Evolutionary conservation across 371 early-diverging fungal genomes (phyloP).

Genomic region (Apophysomyces trapeziformis): DNA sequence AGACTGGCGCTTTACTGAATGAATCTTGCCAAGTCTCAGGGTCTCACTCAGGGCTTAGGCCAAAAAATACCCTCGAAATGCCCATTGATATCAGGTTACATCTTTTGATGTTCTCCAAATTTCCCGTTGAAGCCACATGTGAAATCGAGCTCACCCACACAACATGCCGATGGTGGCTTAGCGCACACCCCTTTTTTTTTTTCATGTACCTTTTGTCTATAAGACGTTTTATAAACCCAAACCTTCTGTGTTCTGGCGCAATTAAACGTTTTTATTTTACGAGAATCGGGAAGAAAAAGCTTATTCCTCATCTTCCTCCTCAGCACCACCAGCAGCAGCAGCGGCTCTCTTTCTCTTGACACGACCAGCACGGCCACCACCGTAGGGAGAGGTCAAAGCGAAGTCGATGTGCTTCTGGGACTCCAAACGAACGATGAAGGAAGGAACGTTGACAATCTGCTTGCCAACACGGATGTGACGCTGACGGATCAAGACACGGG

Average conservation of each 20-base stretch:
- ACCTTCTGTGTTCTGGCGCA: not conserved
- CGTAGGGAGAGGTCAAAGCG: constrained; percentile 96
- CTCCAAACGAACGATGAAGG: constrained; percentile 92
- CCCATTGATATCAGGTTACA: not conserved
- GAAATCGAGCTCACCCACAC: no score
- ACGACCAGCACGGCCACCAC: constrained; percentile 99
- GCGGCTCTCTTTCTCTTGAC: constrained; percentile 92
- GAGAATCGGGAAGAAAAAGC: not conserved
- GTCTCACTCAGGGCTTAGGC: no score
- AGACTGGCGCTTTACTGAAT: no score
- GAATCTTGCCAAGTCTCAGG: no score
- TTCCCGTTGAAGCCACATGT: no score
- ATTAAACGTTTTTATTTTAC: not conserved
- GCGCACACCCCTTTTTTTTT: not conserved
- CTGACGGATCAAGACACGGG: constrained; percentile 98
- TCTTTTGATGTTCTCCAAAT: not conserved
- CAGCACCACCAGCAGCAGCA: constrained; percentile 67
- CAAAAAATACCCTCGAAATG: not conserved
- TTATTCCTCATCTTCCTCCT: constrained; percentile 51
- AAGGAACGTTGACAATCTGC: constrained; percentile 97
- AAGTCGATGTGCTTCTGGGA: constrained; percentile 99
- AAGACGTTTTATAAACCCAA: not conserved
- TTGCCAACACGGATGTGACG: constrained; percentile 99
- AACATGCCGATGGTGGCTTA: no score
- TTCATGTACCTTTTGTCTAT: not conserved